Base-by-base conservation (phyloP, 1,139 yeast species). In the Yamadazyma oceani region DNA sequence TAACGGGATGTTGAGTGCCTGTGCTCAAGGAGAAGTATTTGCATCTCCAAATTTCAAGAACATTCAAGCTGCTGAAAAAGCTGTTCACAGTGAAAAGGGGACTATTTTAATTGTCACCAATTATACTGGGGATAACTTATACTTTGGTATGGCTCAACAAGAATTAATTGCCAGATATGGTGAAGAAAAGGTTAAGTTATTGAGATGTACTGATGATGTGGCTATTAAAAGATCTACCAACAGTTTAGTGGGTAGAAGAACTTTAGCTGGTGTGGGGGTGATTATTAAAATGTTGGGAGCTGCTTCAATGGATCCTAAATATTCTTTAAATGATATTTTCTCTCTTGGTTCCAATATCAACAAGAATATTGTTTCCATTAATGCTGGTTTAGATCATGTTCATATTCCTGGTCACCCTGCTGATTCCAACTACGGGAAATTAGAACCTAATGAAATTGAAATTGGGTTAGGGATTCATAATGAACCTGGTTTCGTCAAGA, bases 401-500 rank as follows among this genome's bases (percentile, higher is more conserved):
- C 75, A 71, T 42, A 70, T 74, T 22, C 76, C 79, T 5, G 78
- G 79, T 9, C 69, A 72, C 41, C 51, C 53, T 10, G 46, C 55
- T 3, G 59, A 62, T 30, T 28, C 49, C 11, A 49, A 53, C 22
- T 60, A 50, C 30, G 69, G 70, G 7, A 60, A 63, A 39, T 49
- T 67, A 39, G 64, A 56, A 10, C 55, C 57, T 16, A 60, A 59
- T 36, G 64, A 69, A 40, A 61, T 69, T 32, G 80, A 75, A 40
- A 60, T 75, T 34, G 80, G 80, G 3, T 60, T 75, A 43, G 80
- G 80, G 3, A 74, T 75, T 38, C 80, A 75, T 50, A 75, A 75
- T 43, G 80, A 75, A 48, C 78, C 79, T 1, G 80, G 80, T 12
- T 73, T 70, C 24, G 51, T 59, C 30, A 66, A 64, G 39, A 40